A percentile compares a stretch with the other conserved stretches of the same genome.
These are phyloP conservation scores for Backusella macrospora DNA, from an alignment of 192 early-diverging fungal species.

Conservation along the genomic window DNA sequence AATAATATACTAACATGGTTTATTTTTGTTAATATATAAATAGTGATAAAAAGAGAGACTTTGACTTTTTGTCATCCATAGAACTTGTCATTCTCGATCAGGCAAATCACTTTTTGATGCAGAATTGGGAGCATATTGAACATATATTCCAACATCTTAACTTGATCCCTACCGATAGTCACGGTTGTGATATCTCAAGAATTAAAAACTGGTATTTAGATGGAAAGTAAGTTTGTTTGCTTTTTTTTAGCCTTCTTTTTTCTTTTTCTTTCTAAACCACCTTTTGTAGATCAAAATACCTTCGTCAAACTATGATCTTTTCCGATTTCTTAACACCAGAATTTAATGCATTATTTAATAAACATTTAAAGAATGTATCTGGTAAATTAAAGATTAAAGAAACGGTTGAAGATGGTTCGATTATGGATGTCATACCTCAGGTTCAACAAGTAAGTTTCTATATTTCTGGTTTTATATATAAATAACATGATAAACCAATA, in stretches of 20 bases:
- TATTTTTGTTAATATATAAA: neutral
- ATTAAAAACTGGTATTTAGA: constrained; percentile 87
- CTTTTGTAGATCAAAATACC: constrained; percentile 69
- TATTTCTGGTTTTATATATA: constrained; percentile 1
- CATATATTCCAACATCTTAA: constrained; percentile 87
- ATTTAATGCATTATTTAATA: constrained; percentile 87
- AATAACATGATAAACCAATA: constrained; percentile 7
- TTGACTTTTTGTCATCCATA: constrained; percentile 92
- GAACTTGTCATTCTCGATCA: constrained; percentile 90
- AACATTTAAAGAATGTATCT: constrained; percentile 60
- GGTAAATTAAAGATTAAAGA: constrained; percentile 77
- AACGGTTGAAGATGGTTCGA: constrained; percentile 59
- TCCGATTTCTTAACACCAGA: constrained; percentile 86
- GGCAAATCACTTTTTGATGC: constrained; percentile 88
- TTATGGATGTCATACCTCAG: constrained; percentile 77
- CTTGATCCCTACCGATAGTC: constrained; percentile 85
- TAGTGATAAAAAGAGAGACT: constrained; percentile 87
- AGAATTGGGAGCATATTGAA: constrained; percentile 97
- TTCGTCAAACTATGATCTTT: constrained; percentile 89
- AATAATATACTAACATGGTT: neutral
- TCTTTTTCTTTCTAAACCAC: too few relatives aligned
- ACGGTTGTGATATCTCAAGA: constrained; percentile 95
- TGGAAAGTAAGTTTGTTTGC: constrained; percentile 51
- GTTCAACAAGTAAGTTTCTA: constrained; percentile 66
- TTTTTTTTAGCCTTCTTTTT: neutral